Conservation (phyloP, 2,329 filamentous ascomycete species). For the Xylaria multiplex region DNA sequence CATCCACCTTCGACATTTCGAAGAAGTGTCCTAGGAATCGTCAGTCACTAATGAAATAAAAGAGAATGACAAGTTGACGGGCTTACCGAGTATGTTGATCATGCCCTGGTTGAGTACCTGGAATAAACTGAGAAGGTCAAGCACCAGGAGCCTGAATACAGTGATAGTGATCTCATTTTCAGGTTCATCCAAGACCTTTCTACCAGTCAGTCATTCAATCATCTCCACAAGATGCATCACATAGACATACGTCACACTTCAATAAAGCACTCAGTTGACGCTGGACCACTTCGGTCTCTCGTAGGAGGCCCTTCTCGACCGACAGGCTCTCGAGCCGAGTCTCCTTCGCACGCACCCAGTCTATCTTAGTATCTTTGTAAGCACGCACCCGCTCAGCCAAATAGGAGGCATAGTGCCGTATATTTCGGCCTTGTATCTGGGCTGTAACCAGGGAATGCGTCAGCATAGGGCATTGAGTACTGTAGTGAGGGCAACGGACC, state of each 20-base stretch:
- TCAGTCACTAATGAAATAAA: constrained; percentile 35
- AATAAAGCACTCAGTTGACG: constrained; percentile 85
- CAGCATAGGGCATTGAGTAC: constrained; percentile 34
- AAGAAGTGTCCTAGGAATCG: constrained; percentile 84
- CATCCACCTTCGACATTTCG: constrained; percentile 95
- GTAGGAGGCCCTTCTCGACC: constrained; percentile 89
- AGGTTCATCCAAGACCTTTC: constrained; percentile 85
- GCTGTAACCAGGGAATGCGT: constrained; percentile 61
- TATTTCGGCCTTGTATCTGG: constrained; percentile 94
- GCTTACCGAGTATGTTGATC: constrained; percentile 91
- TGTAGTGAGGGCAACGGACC: constrained; percentile 64
- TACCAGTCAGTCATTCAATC: constrained; percentile 35
- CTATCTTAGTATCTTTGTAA: constrained; percentile 84
- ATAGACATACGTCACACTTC: constrained; percentile 81
- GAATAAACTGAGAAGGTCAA: constrained; percentile 90
- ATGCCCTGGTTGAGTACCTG: constrained; percentile 96
- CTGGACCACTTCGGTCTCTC: constrained; percentile 92
- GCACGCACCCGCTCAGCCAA: constrained; percentile 83
- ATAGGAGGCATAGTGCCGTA: constrained; percentile 90
- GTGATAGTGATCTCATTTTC: constrained; percentile 98
- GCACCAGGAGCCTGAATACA: constrained; percentile 88
- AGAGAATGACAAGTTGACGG: neutral
- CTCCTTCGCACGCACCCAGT: constrained; percentile 88
- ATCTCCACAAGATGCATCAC: constrained; percentile 11
- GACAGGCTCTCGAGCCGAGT: constrained; percentile 84